phyloP scores from a whole-genome alignment of 2,329 filamentous ascomycete species.

The Aspergillus arachidicola region DNA sequence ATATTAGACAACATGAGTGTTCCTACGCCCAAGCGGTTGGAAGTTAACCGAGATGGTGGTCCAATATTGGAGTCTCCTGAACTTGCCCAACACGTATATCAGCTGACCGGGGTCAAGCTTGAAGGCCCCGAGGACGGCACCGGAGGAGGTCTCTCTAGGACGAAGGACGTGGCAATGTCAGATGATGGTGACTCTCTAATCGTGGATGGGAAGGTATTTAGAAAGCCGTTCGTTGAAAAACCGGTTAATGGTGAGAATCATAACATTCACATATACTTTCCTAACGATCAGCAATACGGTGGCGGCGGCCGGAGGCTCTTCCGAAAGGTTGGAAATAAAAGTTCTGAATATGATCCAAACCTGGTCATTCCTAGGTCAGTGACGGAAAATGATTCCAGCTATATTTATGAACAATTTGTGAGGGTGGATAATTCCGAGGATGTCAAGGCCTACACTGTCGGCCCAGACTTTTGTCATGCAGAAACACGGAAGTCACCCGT shows the following conservation, averaged over 20 bases:
- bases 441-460: conserved; percentile 97
- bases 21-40: conserved; percentile 82
- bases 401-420: conserved; percentile 96
- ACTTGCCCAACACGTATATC: conserved; percentile 76
- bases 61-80: conserved; percentile 77
- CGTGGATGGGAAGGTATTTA: conserved; percentile 79
- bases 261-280: conserved; percentile 98
- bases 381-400: conserved; percentile 78
- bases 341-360: conserved; percentile 85
- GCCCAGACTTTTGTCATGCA: conserved; percentile 88
- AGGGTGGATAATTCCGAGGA: conserved; percentile 96
- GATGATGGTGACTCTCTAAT: conserved; percentile 86
- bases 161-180: conserved; percentile 76
- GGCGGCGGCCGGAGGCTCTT: conserved; percentile 91
- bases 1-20: conserved; percentile 89
- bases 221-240: conserved; percentile 97
- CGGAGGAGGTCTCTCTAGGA: conserved; percentile 58
- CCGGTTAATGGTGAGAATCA: conserved; percentile 98
- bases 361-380: conserved; percentile 78
- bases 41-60: conserved; percentile 91
- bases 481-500: conserved; percentile 97
- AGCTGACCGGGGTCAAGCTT: conserved; percentile 75
- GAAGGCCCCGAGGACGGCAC: conserved; percentile 71
- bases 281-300: conserved; percentile 70
- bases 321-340: conserved; percentile 98